Percentiles rank a stretch among this genome's conserved stretches.
phyloP scores from a whole-genome alignment of 2,329 filamentous ascomycete species.

The Aspergillus ochraceus region DNA sequence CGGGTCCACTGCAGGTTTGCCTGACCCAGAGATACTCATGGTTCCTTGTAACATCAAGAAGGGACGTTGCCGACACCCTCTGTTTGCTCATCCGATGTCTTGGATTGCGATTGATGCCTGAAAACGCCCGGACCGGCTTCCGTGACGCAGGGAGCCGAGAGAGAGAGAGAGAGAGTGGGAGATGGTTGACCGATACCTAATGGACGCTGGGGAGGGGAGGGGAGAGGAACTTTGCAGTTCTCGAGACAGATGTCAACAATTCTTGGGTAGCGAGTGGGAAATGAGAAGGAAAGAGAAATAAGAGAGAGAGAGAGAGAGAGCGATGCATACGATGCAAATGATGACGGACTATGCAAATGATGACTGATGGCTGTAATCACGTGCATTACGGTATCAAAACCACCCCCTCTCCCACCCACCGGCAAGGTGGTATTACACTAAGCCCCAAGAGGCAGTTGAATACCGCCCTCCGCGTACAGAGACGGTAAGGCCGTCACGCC shows the following conservation, averaged over 20 bases:
- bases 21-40: not conserved
- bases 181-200: not conserved
- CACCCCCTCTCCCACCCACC: not conserved
- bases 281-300: not conserved
- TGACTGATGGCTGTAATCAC: constrained; percentile 1
- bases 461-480: not conserved
- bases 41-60: not conserved
- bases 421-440: not conserved
- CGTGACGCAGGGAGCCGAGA: not conserved
- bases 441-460: not conserved
- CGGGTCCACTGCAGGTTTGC: not conserved
- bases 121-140: not conserved
- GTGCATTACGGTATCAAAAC: constrained; percentile 3
- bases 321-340: not conserved
- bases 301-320: not conserved
- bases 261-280: too few relatives aligned
- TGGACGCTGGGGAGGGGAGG: not conserved
- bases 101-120: not conserved
- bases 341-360: not conserved
- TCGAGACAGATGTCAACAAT: too few relatives aligned
- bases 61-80: not conserved
- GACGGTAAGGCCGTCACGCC: not conserved
- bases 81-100: not conserved
- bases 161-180: not conserved
- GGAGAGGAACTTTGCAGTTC: too few relatives aligned